Evolutionary conservation across 495 filamentous ascomycete genomes (phyloP), one percentile per base, ranked within the genome.

Genomic region (Penicillium paradoxum): DNA sequence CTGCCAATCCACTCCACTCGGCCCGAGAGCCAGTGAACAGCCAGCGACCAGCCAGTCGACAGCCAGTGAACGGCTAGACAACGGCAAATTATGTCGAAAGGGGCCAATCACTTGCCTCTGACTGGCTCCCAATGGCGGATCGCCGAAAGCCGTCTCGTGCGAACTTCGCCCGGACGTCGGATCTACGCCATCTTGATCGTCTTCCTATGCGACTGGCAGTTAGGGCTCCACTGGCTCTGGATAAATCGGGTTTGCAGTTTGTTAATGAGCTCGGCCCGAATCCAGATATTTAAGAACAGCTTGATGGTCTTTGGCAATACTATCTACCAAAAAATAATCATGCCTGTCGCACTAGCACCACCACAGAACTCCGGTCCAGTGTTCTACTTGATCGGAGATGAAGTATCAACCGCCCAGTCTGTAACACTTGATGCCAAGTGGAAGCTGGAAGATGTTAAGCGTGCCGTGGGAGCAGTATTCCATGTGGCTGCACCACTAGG

Each of bases 321-420:
- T n/a, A n/a, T n/a, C n/a, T 37, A n/a, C 15, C 34, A 37, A 37
- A 17, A 42, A 25, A 8, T 18, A 22, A 33, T 19, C 10, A 53
- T 53, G 51, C 18, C 51, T 37, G 29, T 53, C 15, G 21, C 33
- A 44, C 43, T 17, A 14, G 41, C n/a, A 19, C n/a, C 15, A 36
- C 15, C 38, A 43, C 17, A 7, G 1, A 53, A 15, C 13, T 6
- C 17, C 38, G 38, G 17, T 42, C 21, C 41, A 14, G 45, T 44
- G 0, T 66, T 66, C 51, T 64, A 66, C 32, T 47, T 64, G 49
- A 33, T 64, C 13, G 63, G 63, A 9, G 55, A 66, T 38, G 60
- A 61, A 15, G 30, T 53, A 25, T 41, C 55, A n/a, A 57, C 65
- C 0, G 49, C 62, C 4, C 52, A 60, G 43, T 3, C 48, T 14